phyloP scores from a whole-genome alignment of 2,329 filamentous ascomycete genomes.

The Pseudogymnoascus sp. region DNA sequence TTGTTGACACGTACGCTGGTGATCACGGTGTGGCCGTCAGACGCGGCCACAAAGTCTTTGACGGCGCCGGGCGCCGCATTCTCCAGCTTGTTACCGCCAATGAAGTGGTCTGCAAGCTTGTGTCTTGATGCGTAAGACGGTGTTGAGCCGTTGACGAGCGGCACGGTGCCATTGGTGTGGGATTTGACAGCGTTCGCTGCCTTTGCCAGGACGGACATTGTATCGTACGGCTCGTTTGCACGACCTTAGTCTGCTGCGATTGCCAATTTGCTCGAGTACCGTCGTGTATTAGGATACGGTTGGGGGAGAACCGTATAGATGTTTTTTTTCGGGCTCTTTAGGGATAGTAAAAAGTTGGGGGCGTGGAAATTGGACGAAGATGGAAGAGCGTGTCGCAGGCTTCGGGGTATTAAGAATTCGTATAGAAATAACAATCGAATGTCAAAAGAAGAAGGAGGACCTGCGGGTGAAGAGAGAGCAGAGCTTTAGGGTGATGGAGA shows the following conservation, averaged over 20 bases:
- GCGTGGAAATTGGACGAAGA: background rate
- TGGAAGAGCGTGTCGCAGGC: background rate
- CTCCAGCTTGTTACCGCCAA: conserved; percentile 82
- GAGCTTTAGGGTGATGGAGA: background rate
- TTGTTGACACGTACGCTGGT: conserved; percentile 64
- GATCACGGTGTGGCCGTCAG: conserved; percentile 96
- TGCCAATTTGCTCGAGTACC: background rate
- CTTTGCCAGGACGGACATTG: conserved; percentile 5
- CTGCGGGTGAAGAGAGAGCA: conserved; percentile 1
- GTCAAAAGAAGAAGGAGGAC: background rate
- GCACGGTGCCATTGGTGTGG: conserved; percentile 34
- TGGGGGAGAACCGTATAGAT: background rate
- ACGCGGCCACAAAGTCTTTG: conserved; percentile 86
- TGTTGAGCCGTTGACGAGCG: conserved; percentile 47
- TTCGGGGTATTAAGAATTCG: conserved; percentile 6
- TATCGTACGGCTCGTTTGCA: background rate
- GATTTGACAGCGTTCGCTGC: conserved; percentile 9
- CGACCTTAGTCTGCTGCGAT: background rate
- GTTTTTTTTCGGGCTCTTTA: background rate
- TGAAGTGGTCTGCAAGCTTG: conserved; percentile 85
- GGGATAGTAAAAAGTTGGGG: background rate
- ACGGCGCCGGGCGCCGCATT: conserved; percentile 77
- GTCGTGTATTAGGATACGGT: background rate
- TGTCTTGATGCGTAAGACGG: conserved; percentile 67
- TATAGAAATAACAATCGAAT: conserved; percentile 7